Percentiles rank a stretch among this genome's conserved stretches.
These are phyloP conservation scores for Annulohypoxylon moriforme DNA, from an alignment of 495 filamentous ascomycete species.

Conservation along the genomic window DNA sequence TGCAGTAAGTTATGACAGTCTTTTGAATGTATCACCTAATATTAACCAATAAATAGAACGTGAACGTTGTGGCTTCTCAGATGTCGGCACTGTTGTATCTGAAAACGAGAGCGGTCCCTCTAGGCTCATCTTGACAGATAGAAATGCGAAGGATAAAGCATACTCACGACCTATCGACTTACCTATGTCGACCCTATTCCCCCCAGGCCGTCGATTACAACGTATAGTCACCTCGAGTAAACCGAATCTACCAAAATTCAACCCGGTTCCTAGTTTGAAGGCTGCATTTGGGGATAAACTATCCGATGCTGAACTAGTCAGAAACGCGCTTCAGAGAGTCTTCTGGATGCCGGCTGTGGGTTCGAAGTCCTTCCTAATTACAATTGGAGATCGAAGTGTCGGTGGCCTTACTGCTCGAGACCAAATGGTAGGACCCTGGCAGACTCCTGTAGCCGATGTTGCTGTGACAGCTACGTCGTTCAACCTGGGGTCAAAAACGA, in stretches of 20 bases:
- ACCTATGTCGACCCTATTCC: slow-evolving; percentile 91
- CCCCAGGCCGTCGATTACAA: slow-evolving; percentile 87
- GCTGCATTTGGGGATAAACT: slow-evolving; percentile 60
- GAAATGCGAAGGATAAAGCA: slow-evolving; percentile 77
- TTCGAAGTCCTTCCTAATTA: slow-evolving; percentile 96
- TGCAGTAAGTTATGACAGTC: slow-evolving; percentile 61
- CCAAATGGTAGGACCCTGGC: slow-evolving; percentile 97
- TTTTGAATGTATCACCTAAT: slow-evolving; percentile 38
- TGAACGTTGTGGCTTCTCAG: slow-evolving; percentile 93
- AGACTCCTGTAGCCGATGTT: slow-evolving; percentile 93
- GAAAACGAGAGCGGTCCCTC: slow-evolving; percentile 70
- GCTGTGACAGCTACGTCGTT: slow-evolving; percentile 90
- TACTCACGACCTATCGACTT: slow-evolving; percentile 81
- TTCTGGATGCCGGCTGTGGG: slow-evolving; percentile 88
- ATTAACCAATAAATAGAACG: slow-evolving; percentile 55
- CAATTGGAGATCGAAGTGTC: slow-evolving; percentile 92
- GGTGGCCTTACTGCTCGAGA: slow-evolving; percentile 89
- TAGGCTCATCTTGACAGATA: slow-evolving; percentile 81
- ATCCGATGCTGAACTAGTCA: slow-evolving; percentile 71
- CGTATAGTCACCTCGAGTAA: slow-evolving; percentile 80
- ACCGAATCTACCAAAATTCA: slow-evolving; percentile 75
- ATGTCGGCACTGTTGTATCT: slow-evolving; percentile 83
- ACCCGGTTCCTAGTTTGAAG: slow-evolving; percentile 63
- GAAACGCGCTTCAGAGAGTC: slow-evolving; percentile 81
- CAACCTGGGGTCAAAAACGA: slow-evolving; percentile 67